These are phyloP conservation scores for Beauveria pseudobassiana DNA, from an alignment of 2,329 filamentous ascomycete species.

Conservation along the genomic window DNA sequence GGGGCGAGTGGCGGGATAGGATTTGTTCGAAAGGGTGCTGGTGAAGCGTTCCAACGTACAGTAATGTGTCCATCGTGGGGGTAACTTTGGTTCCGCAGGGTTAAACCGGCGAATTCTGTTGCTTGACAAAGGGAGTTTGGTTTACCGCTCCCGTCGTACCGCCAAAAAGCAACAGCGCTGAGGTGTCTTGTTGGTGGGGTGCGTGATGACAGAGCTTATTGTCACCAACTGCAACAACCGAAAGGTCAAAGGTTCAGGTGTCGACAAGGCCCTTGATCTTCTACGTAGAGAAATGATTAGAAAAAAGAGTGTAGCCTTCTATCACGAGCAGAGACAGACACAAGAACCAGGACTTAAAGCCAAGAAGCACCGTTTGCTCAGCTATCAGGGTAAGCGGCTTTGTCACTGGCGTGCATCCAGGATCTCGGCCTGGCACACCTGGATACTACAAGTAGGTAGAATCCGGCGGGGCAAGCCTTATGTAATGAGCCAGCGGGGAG, in stretches of 20 bases:
- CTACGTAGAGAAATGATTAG: neutral
- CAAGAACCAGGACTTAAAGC: neutral
- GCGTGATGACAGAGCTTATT: conserved; percentile 4
- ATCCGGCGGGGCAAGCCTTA: neutral
- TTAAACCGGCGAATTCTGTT: neutral
- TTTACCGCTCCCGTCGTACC: conserved; percentile 1
- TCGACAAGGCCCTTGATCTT: neutral
- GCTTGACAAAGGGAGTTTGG: neutral
- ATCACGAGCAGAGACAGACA: neutral
- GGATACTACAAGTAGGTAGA: neutral
- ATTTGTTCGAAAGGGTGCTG: neutral
- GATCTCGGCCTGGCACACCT: neutral
- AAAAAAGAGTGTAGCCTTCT: too few species aligned
- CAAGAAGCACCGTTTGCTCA: neutral
- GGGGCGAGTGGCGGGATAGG: neutral
- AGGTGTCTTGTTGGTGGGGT: conserved; percentile 3
- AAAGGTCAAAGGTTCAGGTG: neutral
- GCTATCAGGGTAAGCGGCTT: conserved; percentile 2
- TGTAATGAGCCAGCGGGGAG: neutral
- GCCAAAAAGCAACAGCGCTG: neutral
- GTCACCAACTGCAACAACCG: neutral
- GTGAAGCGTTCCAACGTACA: conserved; percentile 18
- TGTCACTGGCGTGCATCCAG: neutral
- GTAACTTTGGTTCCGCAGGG: neutral
- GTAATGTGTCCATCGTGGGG: conserved; percentile 23